Evolutionary conservation across 257 asterid genomes (phyloP), one percentile per base, ranked within the genome.

Genomic region (Lycium ferocissimum): DNA sequence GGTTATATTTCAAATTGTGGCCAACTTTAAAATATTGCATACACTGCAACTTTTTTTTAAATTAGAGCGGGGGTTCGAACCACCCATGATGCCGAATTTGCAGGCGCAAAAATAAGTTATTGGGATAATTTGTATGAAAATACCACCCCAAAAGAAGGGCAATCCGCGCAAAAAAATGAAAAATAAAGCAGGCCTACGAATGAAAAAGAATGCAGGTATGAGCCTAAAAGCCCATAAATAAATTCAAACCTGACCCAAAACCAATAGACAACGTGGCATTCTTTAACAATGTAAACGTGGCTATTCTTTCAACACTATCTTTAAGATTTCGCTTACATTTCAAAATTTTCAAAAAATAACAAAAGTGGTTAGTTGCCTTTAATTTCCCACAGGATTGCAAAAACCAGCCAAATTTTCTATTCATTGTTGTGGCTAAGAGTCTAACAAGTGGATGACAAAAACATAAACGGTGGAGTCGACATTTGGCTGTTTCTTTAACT

Each of bases 391-490:
- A 13, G 71, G 22, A 51, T 51, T 51, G 26, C 9, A 78, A 78
- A 76, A 78, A 26, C 37, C 33, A 69, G 66, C 82, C 22, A 76
- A 22, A 9, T 7, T 47, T 49, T 26, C 22, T 38, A 66, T 76
- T 79, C 0, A 54, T 17, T 63, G 45, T 69, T 82, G 9, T 59
- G 65, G 82, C 26, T 76, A 76, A 53, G 40, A 78, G 63, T 53
- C 6, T 57, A 53, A 26, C 65, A 76, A 78, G 82, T 78, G 65
- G 65, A 45, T 82, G 63, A 40, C 47, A 61, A 82, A 75, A 81
- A 67, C 86, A 83, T 80, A 81, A 75, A 84, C 73, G 70, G 84
- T 83, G 66, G 84, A 84, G 87, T 82, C 82, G 82, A 81, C 78
- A 72, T 71, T 85, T 85, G 85, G 86, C 67, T 76, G 70, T 26